These are phyloP conservation scores for Erythrobasidium hasegawianum DNA, from an alignment of 1,284 basidiomycete genomes.

Conservation along the genomic window DNA sequence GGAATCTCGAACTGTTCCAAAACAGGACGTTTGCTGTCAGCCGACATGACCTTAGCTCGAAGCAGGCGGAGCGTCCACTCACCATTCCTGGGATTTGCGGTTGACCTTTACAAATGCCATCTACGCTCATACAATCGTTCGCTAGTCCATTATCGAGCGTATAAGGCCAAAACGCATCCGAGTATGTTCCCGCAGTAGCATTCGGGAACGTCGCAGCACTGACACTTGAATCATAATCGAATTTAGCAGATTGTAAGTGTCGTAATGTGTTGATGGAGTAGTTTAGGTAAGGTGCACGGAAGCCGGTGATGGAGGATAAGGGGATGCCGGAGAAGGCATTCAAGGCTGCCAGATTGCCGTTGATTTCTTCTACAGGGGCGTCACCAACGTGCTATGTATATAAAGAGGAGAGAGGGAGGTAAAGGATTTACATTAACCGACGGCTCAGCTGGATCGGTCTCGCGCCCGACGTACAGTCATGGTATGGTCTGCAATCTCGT, in stretches of 20 bases:
- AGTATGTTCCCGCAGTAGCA: slow-evolving; percentile 63
- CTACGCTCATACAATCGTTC: slow-evolving; percentile 65
- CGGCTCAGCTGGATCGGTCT: too few species aligned
- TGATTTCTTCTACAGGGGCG: slow-evolving; percentile 57
- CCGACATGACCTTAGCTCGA: too few species aligned
- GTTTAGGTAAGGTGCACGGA: slow-evolving; percentile 73
- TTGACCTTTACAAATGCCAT: slow-evolving; percentile 63
- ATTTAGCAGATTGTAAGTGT: slow-evolving; percentile 20
- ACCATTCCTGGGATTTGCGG: slow-evolving; percentile 71
- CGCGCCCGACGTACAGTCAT: too few species aligned
- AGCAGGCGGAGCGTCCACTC: too few species aligned
- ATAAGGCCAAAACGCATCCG: slow-evolving; percentile 57
- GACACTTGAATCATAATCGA: slow-evolving; percentile 63
- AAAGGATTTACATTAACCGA: too few species aligned
- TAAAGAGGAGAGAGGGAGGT: too few species aligned
- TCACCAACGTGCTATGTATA: slow-evolving; percentile 64
- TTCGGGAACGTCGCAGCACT: slow-evolving; percentile 55
- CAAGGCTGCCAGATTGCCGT: slow-evolving; percentile 73
- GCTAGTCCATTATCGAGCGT: slow-evolving; percentile 58
- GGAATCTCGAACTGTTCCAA: slow-evolving; percentile 68
- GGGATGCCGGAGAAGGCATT: slow-evolving; percentile 75
- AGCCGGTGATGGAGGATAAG: slow-evolving; percentile 62
- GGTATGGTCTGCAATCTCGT: slow-evolving; percentile 71
- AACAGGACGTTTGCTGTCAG: too few species aligned
- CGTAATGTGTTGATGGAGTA: slow-evolving; percentile 54